Percentiles rank a stretch among this genome's conserved stretches.
These are phyloP conservation scores for Colletotrichum salicis DNA, from an alignment of 2,329 filamentous ascomycete species.

Conservation along the genomic window DNA sequence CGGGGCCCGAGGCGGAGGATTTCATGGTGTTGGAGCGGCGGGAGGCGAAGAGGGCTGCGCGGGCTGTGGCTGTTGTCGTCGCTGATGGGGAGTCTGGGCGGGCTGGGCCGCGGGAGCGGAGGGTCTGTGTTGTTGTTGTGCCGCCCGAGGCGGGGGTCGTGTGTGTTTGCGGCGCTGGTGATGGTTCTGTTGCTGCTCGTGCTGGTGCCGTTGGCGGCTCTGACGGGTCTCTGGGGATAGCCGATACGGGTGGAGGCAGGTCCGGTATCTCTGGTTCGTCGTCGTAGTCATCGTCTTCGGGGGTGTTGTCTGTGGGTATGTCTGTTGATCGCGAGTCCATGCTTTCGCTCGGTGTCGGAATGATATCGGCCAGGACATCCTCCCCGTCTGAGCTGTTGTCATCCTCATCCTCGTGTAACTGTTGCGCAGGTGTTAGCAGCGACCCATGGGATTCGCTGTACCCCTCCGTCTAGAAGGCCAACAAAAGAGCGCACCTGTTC, in stretches of 20 bases:
- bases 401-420: conserved; percentile 50
- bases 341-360: conserved; percentile 66
- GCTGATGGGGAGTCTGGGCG: conserved; percentile 37
- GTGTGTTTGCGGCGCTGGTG: conserved; percentile 40
- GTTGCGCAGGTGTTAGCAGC: conserved; percentile 47
- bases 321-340: conserved; percentile 49
- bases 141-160: conserved; percentile 19
- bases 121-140: conserved; percentile 43
- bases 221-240: not conserved
- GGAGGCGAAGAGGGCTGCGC: conserved; percentile 57
- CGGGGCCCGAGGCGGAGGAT: conserved; percentile 43
- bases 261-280: conserved; percentile 10
- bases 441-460: conserved; percentile 12
- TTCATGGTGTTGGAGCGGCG: conserved; percentile 41
- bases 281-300: conserved; percentile 32
- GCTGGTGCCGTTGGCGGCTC: not conserved
- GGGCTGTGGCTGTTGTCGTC: conserved; percentile 48
- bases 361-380: conserved; percentile 66
- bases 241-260: conserved; percentile 14
- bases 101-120: conserved; percentile 47
- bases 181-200: conserved; percentile 1
- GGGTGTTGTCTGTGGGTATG: conserved; percentile 37
- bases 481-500: conserved; percentile 63
- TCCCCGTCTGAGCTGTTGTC: conserved; percentile 65
- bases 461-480: not conserved